phyloP scores from a whole-genome alignment of 208 protist genomes.

The Plasmodiophora brassicae region DNA sequence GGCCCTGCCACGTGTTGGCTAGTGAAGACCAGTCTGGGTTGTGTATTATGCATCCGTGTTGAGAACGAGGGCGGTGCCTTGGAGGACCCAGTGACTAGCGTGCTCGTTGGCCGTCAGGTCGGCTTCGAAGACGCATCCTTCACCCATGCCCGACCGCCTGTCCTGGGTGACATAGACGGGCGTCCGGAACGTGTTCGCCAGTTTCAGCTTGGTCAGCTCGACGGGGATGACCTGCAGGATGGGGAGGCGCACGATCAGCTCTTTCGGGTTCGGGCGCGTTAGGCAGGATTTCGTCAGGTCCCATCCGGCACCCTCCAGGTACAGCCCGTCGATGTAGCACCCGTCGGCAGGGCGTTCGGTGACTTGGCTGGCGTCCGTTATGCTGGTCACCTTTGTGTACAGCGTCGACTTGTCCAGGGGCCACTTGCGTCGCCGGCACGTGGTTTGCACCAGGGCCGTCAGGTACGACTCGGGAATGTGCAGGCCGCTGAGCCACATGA shows the following conservation, averaged over 20 bases:
- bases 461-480: constrained; percentile 96
- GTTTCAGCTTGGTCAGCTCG: constrained; percentile 84
- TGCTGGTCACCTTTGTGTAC: constrained; percentile 83
- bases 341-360: constrained; percentile 74
- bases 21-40: no score
- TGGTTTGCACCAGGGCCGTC: constrained; percentile 93
- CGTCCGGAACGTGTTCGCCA: constrained; percentile 84
- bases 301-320: constrained; percentile 92
- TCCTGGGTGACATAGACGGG: constrained; percentile 97
- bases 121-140: constrained; percentile 94
- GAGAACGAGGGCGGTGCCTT: constrained; percentile 86
- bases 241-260: constrained; percentile 88
- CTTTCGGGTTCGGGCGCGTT: constrained; percentile 82
- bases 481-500: constrained; percentile 97
- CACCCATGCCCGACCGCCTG: constrained; percentile 88
- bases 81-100: constrained; percentile 85
- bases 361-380: constrained; percentile 68
- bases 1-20: no score
- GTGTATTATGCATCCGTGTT: constrained; percentile 63
- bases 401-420: constrained; percentile 92
- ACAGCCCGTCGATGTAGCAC: constrained; percentile 91
- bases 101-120: constrained; percentile 85
- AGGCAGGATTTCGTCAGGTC: constrained; percentile 75
- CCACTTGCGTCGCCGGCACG: constrained; percentile 92
- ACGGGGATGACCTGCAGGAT: constrained; percentile 94